Evolutionary conservation across 805 yeast genomes (phyloP).

Genomic region (Jamesozyma lodderae): DNA sequence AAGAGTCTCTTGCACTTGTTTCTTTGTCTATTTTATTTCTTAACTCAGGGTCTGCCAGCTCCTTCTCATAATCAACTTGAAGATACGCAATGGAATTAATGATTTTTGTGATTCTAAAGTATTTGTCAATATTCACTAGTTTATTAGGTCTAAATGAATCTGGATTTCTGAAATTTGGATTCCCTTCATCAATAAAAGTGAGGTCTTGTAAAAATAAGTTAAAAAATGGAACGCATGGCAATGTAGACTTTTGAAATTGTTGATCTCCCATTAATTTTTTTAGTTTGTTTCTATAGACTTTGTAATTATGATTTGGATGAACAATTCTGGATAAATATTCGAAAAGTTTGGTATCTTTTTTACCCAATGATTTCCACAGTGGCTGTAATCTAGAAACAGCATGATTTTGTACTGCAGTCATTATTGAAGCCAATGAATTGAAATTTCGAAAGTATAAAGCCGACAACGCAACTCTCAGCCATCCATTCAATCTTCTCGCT

Average conservation of each 20-base stretch:
- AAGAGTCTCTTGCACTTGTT: constrained; percentile 18
- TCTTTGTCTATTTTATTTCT: constrained; percentile 6
- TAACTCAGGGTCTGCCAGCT: background rate
- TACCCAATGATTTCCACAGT: constrained; percentile 51
- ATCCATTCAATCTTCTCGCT: constrained; percentile 46
- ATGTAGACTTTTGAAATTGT: constrained; percentile 24
- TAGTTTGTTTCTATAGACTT: constrained; percentile 55
- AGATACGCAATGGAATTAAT: constrained; percentile 58
- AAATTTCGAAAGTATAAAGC: constrained; percentile 66
- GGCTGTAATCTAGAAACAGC: constrained; percentile 52
- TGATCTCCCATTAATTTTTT: constrained; percentile 42
- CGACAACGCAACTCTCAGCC: constrained; percentile 69
- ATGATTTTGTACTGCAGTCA: constrained; percentile 68
- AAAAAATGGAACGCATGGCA: constrained; percentile 70
- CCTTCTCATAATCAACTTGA: constrained; percentile 47
- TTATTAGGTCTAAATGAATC: constrained; percentile 39
- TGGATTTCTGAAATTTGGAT: constrained; percentile 55
- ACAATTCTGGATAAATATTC: constrained; percentile 57
- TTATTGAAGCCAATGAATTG: constrained; percentile 70
- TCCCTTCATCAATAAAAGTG: constrained; percentile 78
- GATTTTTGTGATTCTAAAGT: constrained; percentile 54
- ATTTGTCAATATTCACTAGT: constrained; percentile 66
- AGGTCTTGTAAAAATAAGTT: constrained; percentile 69
- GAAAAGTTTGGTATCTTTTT: constrained; percentile 52
- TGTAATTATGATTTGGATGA: constrained; percentile 68